Evolutionary conservation across 768 basidiomycete genomes (phyloP).

Genomic region (Lyophyllum semitale): DNA sequence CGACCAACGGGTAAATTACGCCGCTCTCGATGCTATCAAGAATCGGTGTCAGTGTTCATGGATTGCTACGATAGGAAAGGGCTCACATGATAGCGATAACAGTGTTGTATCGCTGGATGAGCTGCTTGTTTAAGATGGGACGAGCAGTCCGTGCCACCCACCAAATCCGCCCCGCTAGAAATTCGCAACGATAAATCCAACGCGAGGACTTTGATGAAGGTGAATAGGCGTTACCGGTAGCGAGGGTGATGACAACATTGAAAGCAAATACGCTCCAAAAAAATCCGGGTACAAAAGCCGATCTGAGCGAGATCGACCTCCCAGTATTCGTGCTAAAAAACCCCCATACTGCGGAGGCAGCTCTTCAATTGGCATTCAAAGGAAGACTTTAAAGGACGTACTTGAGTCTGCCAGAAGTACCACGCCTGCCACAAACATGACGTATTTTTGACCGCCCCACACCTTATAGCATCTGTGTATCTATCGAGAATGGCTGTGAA

Average conservation of each 20-base stretch:
- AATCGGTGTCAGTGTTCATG: neutral
- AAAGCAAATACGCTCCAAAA: conserved; percentile 25
- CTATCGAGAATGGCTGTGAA: neutral
- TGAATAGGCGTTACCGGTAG: conserved; percentile 16
- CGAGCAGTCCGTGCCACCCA: conserved; percentile 17
- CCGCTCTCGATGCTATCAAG: conserved; percentile 26
- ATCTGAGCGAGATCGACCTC: neutral
- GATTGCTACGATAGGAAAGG: neutral
- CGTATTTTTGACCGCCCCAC: conserved; percentile 7
- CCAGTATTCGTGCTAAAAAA: conserved; percentile 9
- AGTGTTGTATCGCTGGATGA: conserved; percentile 11
- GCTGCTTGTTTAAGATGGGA: conserved; percentile 2
- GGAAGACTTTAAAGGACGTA: conserved; percentile 8
- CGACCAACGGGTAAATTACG: conserved; percentile 24
- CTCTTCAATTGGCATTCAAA: neutral
- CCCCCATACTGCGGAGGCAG: conserved; percentile 20
- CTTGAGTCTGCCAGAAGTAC: conserved; percentile 36
- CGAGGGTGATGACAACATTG: conserved; percentile 21
- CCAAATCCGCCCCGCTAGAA: conserved; percentile 8
- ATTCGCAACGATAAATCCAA: neutral
- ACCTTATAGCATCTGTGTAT: conserved; percentile 13
- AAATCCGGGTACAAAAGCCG: conserved; percentile 17
- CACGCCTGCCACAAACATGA: conserved; percentile 12
- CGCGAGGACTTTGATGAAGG: neutral
- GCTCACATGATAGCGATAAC: conserved; percentile 17